Conservation (phyloP, 169 alveolate genomes). For the Theileria sp. region DNA sequence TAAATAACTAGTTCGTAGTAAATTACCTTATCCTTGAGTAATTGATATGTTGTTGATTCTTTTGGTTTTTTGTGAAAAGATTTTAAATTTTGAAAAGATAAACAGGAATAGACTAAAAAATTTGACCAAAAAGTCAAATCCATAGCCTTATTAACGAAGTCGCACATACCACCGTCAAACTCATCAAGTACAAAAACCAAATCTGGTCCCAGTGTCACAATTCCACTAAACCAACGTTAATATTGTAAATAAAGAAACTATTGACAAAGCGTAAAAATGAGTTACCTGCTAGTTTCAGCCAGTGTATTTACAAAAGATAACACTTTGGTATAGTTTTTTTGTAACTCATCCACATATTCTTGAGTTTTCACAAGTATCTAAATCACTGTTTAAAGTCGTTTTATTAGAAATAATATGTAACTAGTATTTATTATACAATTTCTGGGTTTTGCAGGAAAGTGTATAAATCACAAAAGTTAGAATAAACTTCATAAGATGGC, state of each 20-base stretch:
- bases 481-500: constrained; percentile 51
- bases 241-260: background rate
- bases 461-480: constrained; percentile 51
- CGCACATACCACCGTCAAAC: constrained; percentile 10
- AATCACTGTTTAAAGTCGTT: background rate
- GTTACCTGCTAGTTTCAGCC: constrained; percentile 32
- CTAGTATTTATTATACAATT: background rate
- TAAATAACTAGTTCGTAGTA: background rate
- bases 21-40: constrained; percentile 52
- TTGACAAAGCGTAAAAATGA: too few relatives aligned
- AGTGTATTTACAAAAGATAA: constrained; percentile 13
- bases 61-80: constrained; percentile 44
- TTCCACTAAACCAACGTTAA: background rate
- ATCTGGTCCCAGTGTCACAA: background rate
- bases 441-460: constrained; percentile 44
- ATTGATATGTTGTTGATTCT: constrained; percentile 32
- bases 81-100: constrained; percentile 54
- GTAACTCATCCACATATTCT: constrained; percentile 51
- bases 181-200: constrained; percentile 6
- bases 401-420: background rate
- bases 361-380: constrained; percentile 49
- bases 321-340: constrained; percentile 22
- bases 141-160: constrained; percentile 28
- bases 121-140: constrained; percentile 31
- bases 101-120: constrained; percentile 20